Conservation (phyloP, 2,329 filamentous ascomycete genomes). For the Magnaporthiopsis rhizophila region DNA sequence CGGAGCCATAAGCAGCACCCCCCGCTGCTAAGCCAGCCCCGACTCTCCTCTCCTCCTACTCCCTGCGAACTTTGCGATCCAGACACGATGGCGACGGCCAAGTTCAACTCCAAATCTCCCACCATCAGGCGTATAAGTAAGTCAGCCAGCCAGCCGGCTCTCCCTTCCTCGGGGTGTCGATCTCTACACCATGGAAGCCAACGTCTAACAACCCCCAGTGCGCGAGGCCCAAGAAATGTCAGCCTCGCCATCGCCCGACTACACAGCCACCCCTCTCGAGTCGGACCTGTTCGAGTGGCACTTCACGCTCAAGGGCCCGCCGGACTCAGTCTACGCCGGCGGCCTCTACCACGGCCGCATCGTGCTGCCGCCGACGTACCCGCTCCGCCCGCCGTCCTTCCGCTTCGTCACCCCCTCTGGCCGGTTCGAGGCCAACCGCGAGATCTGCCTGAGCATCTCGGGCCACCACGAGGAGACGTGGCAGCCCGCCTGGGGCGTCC, state of each 20-base stretch:
- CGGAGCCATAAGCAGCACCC: not conserved
- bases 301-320: conserved; percentile 90
- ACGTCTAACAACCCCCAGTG: conserved; percentile 39
- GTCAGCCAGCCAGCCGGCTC: conserved; percentile 18
- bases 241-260: conserved; percentile 71
- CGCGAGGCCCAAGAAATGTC: conserved; percentile 88
- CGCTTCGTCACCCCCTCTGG: conserved; percentile 88
- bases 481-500: conserved; percentile 96
- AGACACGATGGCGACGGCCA: conserved; percentile 31
- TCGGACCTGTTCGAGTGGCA: conserved; percentile 97
- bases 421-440: conserved; percentile 90
- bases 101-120: conserved; percentile 68
- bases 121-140: conserved; percentile 78
- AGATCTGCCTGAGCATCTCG: conserved; percentile 90
- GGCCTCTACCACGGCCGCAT: conserved; percentile 97
- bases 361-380: conserved; percentile 80
- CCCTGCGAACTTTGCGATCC: not conserved
- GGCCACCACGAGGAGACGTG: conserved; percentile 97
- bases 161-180: not conserved
- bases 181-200: conserved; percentile 14
- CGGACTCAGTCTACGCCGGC: conserved; percentile 65
- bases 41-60: not conserved
- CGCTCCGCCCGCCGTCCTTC: conserved; percentile 87
- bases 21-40: not conserved
- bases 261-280: conserved; percentile 77